Evolutionary conservation across 139 green algal species (phyloP).

Genomic region (Diplosphaera chodatii): DNA sequence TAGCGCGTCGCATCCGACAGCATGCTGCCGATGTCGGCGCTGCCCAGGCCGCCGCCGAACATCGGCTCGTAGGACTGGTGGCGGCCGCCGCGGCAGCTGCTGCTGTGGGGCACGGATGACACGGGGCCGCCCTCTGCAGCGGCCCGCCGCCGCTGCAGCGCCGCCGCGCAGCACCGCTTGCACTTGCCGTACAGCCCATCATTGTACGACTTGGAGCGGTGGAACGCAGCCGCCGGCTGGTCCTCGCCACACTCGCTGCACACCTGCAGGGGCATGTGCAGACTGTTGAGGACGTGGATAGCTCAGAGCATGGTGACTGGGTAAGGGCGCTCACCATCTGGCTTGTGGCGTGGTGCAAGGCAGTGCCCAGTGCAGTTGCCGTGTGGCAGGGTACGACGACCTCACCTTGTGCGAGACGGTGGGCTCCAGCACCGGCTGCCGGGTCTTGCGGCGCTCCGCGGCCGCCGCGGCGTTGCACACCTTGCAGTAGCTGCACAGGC

Average conservation of each 20-base stretch:
- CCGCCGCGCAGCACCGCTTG: neutral
- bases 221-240: neutral
- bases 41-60: neutral
- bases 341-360: too few species aligned
- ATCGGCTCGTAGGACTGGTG: neutral
- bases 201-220: neutral
- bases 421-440: constrained; percentile 1
- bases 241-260: neutral
- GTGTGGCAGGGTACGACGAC: too few species aligned
- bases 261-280: too few species aligned
- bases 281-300: too few species aligned
- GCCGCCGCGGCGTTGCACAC: neutral
- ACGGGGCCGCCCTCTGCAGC: neutral
- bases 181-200: neutral
- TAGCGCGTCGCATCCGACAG: neutral
- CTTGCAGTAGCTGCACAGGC: constrained; percentile 1
- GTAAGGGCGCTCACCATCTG: too few species aligned
- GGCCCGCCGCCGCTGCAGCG: neutral
- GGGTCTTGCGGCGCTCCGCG: neutral
- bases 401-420: constrained; percentile 1
- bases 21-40: neutral
- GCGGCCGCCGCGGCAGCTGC: neutral
- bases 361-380: too few species aligned
- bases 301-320: too few species aligned
- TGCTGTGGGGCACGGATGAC: too few species aligned